Conservation (phyloP, 1,139 yeast genomes). For the Saccharomyces hybrid region DNA sequence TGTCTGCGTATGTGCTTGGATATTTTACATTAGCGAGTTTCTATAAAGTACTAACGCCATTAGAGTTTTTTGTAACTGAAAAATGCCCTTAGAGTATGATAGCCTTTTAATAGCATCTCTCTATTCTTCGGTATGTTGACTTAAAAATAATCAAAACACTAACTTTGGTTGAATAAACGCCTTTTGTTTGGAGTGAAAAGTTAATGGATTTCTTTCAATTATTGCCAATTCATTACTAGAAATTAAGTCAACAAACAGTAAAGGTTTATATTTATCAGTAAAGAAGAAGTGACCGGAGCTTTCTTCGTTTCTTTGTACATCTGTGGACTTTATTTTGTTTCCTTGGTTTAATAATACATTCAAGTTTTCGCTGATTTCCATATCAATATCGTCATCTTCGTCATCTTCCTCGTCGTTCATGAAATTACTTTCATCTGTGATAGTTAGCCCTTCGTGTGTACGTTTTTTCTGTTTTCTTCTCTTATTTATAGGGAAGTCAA, state of each 20-base stretch:
- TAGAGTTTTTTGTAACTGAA: background rate
- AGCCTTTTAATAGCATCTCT: background rate
- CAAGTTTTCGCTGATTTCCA: conserved; percentile 20
- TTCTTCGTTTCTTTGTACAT: conserved; percentile 29
- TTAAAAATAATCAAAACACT: conserved; percentile 35
- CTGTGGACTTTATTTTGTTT: conserved; percentile 22
- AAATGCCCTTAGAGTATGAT: background rate
- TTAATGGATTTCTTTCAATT: conserved; percentile 67
- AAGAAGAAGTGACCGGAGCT: conserved; percentile 55
- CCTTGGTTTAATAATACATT: conserved; percentile 9
- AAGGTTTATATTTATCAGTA: conserved; percentile 68
- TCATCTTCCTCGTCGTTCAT: conserved; percentile 28
- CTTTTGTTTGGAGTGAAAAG: conserved; percentile 43
- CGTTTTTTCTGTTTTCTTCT: conserved; percentile 45
- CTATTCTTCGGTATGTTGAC: background rate
- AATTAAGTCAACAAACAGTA: conserved; percentile 54
- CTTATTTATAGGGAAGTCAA: conserved; percentile 45
- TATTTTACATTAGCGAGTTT: background rate
- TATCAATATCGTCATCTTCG: conserved; percentile 32
- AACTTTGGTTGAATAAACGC: conserved; percentile 72
- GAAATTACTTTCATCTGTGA: conserved; percentile 34
- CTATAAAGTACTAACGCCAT: background rate
- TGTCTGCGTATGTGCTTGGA: background rate
- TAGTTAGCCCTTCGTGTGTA: conserved; percentile 53
- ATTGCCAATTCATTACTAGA: conserved; percentile 55